These are phyloP conservation scores for Tuber aestivum DNA, from an alignment of 495 filamentous ascomycete genomes.

Conservation along the genomic window DNA sequence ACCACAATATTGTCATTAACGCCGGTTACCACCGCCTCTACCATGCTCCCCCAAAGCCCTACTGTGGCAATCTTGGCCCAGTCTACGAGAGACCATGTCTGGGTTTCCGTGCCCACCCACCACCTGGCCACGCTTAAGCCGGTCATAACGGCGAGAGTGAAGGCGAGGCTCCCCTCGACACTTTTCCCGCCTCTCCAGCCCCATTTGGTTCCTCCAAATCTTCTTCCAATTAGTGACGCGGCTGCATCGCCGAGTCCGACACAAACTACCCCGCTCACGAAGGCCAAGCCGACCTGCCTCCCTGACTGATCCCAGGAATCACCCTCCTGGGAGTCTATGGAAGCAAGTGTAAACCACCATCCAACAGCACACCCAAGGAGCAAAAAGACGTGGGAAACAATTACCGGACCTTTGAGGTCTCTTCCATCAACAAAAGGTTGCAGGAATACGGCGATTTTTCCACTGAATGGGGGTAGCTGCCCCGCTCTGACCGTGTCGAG, in stretches of 20 bases:
- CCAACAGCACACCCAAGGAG: slow-evolving; percentile 94
- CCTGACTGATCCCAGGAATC: slow-evolving; percentile 33
- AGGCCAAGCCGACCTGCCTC: slow-evolving; percentile 57
- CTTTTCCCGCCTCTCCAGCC: slow-evolving; percentile 95
- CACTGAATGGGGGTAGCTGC: slow-evolving; percentile 81
- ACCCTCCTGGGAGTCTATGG: slow-evolving; percentile 52
- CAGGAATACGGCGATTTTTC: slow-evolving; percentile 74
- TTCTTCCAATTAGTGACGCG: slow-evolving; percentile 83
- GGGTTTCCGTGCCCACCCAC: slow-evolving; percentile 57
- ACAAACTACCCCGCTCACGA: slow-evolving; percentile 85
- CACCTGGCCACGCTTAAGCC: slow-evolving; percentile 65
- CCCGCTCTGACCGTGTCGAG: slow-evolving; percentile 83
- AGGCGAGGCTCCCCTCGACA: slow-evolving; percentile 82
- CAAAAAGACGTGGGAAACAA: slow-evolving; percentile 92
- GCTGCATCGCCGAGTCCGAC: slow-evolving; percentile 95
- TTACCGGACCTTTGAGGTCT: slow-evolving; percentile 86
- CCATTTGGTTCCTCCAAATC: slow-evolving; percentile 85
- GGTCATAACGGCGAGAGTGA: slow-evolving; percentile 67
- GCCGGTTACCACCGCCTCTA: slow-evolving; percentile 90
- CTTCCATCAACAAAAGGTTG: slow-evolving; percentile 91
- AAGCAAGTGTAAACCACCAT: slow-evolving; percentile 76
- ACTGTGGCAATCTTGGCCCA: slow-evolving; percentile 59
- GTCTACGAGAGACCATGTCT: slow-evolving; percentile 46
- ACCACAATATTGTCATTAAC: slow-evolving; percentile 99
- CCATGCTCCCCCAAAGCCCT: slow-evolving; percentile 75